A percentile compares a stretch with the other conserved stretches of the same genome.
These are phyloP conservation scores for Trypanosoma grayi DNA, from an alignment of 208 protist genomes.

Conservation along the genomic window DNA sequence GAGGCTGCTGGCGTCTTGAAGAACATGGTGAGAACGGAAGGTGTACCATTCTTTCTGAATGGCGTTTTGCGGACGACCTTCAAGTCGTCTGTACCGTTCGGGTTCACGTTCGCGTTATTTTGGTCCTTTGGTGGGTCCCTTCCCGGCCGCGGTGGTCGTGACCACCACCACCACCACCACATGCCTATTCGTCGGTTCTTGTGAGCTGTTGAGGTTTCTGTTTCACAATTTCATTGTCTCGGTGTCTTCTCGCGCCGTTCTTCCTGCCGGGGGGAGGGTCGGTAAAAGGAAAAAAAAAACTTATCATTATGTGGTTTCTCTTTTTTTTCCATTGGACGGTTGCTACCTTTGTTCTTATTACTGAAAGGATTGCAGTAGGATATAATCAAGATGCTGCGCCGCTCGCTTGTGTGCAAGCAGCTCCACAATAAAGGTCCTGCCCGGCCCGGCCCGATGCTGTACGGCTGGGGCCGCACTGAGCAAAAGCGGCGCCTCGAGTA, in stretches of 20 bases:
- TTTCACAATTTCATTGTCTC: conserved; percentile 5
- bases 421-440: conserved; percentile 76
- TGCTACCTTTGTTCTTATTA: not conserved
- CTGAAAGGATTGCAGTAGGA: not conserved
- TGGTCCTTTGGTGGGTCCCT: conserved; percentile 68
- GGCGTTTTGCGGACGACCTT: conserved; percentile 74
- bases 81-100: conserved; percentile 87
- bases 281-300: not conserved
- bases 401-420: conserved; percentile 55
- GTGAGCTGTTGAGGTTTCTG: conserved; percentile 24
- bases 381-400: conserved; percentile 64
- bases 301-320: conserved; percentile 16
- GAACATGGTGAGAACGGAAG: conserved; percentile 52
- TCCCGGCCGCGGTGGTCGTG: conserved; percentile 20
- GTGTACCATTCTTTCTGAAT: conserved; percentile 77
- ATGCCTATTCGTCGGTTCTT: conserved; percentile 34
- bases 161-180: conserved; percentile 24
- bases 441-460: conserved; percentile 82
- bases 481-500: conserved; percentile 92
- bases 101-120: conserved; percentile 74
- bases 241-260: no score
- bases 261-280: no score
- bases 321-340: not conserved
- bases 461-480: conserved; percentile 87
- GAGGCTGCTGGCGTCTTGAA: conserved; percentile 61